Conservation (phyloP, 2,329 filamentous ascomycete species). For the Arachnomyces sp. region DNA sequence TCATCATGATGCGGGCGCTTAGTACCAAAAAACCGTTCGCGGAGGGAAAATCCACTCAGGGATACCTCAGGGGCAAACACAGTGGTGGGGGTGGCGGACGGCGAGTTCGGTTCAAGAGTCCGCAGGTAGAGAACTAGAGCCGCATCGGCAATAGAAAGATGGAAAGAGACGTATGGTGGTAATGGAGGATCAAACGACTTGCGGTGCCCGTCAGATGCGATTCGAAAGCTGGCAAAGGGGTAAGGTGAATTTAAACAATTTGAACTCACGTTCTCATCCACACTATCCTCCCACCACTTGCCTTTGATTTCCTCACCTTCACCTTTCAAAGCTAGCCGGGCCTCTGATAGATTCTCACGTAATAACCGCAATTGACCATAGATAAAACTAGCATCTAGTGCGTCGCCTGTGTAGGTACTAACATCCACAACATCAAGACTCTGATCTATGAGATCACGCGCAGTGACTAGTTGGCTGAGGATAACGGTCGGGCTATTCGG, state of each 20-base stretch:
- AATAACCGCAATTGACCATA: conserved; percentile 51
- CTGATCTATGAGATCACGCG: conserved; percentile 72
- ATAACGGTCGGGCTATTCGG: conserved; percentile 51
- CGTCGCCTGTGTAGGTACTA: conserved; percentile 63
- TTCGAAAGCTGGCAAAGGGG: conserved; percentile 4
- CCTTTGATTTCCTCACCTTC: conserved; percentile 41
- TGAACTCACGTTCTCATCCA: conserved; percentile 50
- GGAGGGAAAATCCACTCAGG: conserved; percentile 49
- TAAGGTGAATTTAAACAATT: neutral
- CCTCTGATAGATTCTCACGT: conserved; percentile 55
- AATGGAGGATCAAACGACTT: conserved; percentile 56
- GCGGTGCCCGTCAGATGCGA: neutral
- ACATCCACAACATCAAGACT: conserved; percentile 77
- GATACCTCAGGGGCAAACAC: conserved; percentile 64
- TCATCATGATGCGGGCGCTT: conserved; percentile 67
- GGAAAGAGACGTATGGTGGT: conserved; percentile 62
- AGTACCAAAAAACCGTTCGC: conserved; percentile 46
- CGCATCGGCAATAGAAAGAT: conserved; percentile 62
- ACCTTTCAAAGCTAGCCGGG: conserved; percentile 52
- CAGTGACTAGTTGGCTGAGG: conserved; percentile 62
- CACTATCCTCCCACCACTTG: conserved; percentile 50
- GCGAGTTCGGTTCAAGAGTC: conserved; percentile 58
- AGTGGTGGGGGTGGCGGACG: conserved; percentile 49
- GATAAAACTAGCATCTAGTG: conserved; percentile 51
- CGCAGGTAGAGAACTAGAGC: conserved; percentile 63